phyloP scores from a whole-genome alignment of 225 moss, liverwort and hornwort species.

The Thuidium tamariscinum region DNA sequence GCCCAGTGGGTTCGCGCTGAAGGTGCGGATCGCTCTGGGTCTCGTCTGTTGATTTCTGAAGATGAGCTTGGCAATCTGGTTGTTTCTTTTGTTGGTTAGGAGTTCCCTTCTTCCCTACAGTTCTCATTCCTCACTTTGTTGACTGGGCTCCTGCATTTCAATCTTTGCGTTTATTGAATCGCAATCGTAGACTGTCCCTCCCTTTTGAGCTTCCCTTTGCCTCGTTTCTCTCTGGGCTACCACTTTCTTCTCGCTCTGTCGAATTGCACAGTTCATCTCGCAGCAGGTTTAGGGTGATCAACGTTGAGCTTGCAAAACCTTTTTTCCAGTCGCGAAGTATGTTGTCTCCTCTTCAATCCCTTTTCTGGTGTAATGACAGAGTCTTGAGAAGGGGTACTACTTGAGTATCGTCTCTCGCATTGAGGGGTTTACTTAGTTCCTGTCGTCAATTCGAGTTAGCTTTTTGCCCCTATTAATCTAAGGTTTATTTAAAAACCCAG shows the following conservation, averaged over 20 bases:
- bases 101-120: not conserved
- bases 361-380: not conserved
- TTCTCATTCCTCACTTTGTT: not conserved
- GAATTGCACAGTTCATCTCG: not conserved
- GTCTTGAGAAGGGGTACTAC: not conserved
- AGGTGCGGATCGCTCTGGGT: not conserved
- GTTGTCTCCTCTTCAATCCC: not conserved
- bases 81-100: not conserved
- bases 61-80: not conserved
- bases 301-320: not conserved
- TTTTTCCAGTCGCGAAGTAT: not conserved
- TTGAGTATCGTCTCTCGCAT: not conserved
- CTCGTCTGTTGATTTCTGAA: not conserved
- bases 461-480: not conserved
- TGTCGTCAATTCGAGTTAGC: not conserved
- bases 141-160: not conserved
- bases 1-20: not conserved
- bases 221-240: not conserved
- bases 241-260: not conserved
- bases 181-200: not conserved
- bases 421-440: not conserved
- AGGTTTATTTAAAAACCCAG: too few relatives aligned
- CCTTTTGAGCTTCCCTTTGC: not conserved
- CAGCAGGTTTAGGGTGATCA: not conserved
- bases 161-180: not conserved